Evolutionary conservation across 2,329 filamentous ascomycete genomes (phyloP).

Genomic region (Colletotrichum orbiculare): DNA sequence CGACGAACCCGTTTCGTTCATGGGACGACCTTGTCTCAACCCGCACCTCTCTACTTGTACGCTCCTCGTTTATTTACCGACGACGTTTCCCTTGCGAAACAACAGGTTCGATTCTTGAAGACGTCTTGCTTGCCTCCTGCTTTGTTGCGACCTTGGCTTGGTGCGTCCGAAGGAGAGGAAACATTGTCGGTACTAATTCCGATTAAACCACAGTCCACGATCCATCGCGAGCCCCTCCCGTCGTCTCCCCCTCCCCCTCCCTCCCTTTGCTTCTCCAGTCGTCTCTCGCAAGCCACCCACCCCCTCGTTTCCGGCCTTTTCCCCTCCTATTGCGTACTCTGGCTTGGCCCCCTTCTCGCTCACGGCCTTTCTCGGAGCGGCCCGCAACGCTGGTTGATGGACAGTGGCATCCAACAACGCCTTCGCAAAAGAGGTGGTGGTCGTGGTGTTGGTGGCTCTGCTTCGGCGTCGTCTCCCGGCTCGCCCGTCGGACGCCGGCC

Average conservation of each 20-base stretch:
- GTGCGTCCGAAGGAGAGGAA: neutral
- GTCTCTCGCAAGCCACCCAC: neutral
- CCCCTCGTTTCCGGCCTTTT: neutral
- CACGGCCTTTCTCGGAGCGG: slow-evolving; percentile 15
- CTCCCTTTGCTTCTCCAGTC: slow-evolving; percentile 7
- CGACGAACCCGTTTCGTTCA: slow-evolving; percentile 24
- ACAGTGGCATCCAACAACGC: slow-evolving; percentile 18
- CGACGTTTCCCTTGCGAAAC: slow-evolving; percentile 5
- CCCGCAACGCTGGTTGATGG: slow-evolving; percentile 29
- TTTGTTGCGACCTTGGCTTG: neutral
- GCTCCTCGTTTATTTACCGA: slow-evolving; percentile 7
- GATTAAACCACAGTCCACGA: too few relatives aligned
- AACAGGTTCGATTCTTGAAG: too few relatives aligned
- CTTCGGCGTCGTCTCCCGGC: neutral
- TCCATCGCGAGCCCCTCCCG: neutral
- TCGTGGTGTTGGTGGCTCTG: neutral
- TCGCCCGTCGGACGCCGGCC: slow-evolving; percentile 20
- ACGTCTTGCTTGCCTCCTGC: neutral
- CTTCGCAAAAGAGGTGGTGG: slow-evolving; percentile 15
- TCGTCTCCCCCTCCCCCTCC: slow-evolving; percentile 6
- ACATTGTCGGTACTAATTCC: too few relatives aligned
- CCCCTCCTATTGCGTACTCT: slow-evolving; percentile 1
- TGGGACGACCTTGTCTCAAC: slow-evolving; percentile 32
- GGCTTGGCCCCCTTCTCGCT: neutral
- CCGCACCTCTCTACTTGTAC: slow-evolving; percentile 1